Conservation (phyloP, 805 yeast species). For the Debaryomyces castellii region DNA sequence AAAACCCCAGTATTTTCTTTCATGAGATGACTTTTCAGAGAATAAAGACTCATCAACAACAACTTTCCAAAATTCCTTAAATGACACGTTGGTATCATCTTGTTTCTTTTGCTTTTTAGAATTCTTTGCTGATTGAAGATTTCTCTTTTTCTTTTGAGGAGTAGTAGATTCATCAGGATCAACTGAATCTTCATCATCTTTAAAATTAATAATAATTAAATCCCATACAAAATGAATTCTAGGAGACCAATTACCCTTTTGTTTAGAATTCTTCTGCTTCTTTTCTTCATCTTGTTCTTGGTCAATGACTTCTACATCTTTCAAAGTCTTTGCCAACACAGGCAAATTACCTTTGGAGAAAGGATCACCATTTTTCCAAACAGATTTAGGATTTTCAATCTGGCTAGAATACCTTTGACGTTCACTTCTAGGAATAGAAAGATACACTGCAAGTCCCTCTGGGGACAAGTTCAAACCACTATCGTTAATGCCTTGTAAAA, state of each 20-base stretch:
- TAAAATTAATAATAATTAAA: slow-evolving; percentile 48
- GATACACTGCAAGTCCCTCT: slow-evolving; percentile 77
- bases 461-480: slow-evolving; percentile 60
- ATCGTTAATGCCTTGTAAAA: slow-evolving; percentile 48
- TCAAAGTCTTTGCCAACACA: slow-evolving; percentile 59
- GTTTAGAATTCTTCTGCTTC: slow-evolving; percentile 34
- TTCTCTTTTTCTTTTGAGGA: slow-evolving; percentile 17
- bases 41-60: slow-evolving; percentile 82
- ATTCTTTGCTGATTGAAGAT: slow-evolving; percentile 23
- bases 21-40: slow-evolving; percentile 73
- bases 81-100: slow-evolving; percentile 19
- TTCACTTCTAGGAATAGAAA: slow-evolving; percentile 44
- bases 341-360: slow-evolving; percentile 67
- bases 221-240: slow-evolving; percentile 77
- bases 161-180: slow-evolving; percentile 21
- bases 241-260: slow-evolving; percentile 73
- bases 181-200: slow-evolving; percentile 9
- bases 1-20: slow-evolving; percentile 84
- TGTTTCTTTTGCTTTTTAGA: slow-evolving; percentile 15
- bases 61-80: slow-evolving; percentile 72
- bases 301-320: slow-evolving; percentile 49
- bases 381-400: slow-evolving; percentile 18
- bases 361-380: slow-evolving; percentile 78
- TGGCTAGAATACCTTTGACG: slow-evolving; percentile 12
- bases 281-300: slow-evolving; percentile 22